Conservation (phyloP, 305 asterid species). For the Solanum hybrid region DNA sequence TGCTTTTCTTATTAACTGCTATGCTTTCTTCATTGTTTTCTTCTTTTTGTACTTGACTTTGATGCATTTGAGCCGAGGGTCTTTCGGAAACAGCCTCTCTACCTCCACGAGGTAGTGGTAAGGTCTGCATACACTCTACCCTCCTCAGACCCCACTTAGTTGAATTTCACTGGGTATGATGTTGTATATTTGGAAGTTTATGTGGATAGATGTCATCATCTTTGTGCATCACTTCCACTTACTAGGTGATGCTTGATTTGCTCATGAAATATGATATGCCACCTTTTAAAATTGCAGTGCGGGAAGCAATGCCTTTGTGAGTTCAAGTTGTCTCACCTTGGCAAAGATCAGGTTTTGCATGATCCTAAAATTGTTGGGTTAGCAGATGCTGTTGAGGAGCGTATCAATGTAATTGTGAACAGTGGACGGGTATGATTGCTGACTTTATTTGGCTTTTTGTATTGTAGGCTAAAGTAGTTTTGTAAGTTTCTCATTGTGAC, state of each 20-base stretch:
- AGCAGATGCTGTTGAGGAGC: slow-evolving; percentile 80
- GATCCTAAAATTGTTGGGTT: slow-evolving; percentile 57
- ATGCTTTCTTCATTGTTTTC: not conserved
- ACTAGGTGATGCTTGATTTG: not conserved
- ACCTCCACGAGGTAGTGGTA: not conserved
- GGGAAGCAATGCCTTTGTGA: slow-evolving; percentile 90
- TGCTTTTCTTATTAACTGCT: not conserved
- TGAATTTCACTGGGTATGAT: not conserved
- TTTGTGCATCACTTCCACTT: not conserved
- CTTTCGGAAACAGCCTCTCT: not conserved
- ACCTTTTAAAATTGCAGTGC: slow-evolving; percentile 42
- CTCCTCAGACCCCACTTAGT: not conserved
- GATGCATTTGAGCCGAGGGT: not conserved
- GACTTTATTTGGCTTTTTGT: not conserved
- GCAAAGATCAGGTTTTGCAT: slow-evolving; percentile 22
- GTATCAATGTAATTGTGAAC: slow-evolving; percentile 50
- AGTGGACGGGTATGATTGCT: slow-evolving; percentile 54
- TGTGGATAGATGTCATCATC: not conserved
- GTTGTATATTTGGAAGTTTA: not conserved
- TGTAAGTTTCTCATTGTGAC: not conserved
- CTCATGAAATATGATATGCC: not conserved
- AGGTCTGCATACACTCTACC: not conserved
- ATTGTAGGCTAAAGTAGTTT: not conserved
- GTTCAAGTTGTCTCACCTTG: slow-evolving; percentile 49
- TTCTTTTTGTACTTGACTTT: not conserved